Conservation (phyloP, 116 monocot species). For the Cymodocea nodosa region DNA sequence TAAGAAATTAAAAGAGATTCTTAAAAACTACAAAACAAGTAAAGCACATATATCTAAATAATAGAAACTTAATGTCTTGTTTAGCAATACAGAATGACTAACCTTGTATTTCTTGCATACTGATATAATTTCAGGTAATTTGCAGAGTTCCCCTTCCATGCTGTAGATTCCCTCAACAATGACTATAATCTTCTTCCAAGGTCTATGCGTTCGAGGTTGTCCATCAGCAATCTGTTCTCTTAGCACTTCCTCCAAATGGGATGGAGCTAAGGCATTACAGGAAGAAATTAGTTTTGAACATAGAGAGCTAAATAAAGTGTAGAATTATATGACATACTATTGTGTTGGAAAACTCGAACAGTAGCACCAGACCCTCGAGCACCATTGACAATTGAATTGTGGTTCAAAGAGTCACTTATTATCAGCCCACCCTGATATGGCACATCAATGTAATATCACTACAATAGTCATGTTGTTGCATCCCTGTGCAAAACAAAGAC, state of each 20-base stretch:
- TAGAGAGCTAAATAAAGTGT: background rate
- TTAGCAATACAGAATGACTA: background rate
- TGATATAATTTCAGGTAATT: slow-evolving; percentile 78
- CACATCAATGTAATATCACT: background rate
- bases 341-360: slow-evolving; percentile 83
- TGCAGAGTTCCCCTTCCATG: slow-evolving; percentile 99
- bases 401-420: slow-evolving; percentile 92
- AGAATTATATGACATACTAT: slow-evolving; percentile 32
- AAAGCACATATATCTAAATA: background rate
- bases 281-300: background rate
- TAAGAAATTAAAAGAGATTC: too few species aligned
- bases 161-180: slow-evolving; percentile 98
- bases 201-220: slow-evolving; percentile 78
- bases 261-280: slow-evolving; percentile 39
- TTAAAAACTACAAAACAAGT: too few species aligned
- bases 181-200: slow-evolving; percentile 95
- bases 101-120: slow-evolving; percentile 99
- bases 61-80: background rate
- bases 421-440: slow-evolving; percentile 66
- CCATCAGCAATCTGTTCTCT: slow-evolving; percentile 86
- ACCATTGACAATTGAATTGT: slow-evolving; percentile 96
- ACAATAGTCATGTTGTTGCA: background rate
- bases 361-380: slow-evolving; percentile 84
- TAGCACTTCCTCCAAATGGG: slow-evolving; percentile 87
- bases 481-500: background rate